These are phyloP conservation scores for Pyrus pyrifolia DNA, from an alignment of 306 rosid species.

Conservation along the genomic window DNA sequence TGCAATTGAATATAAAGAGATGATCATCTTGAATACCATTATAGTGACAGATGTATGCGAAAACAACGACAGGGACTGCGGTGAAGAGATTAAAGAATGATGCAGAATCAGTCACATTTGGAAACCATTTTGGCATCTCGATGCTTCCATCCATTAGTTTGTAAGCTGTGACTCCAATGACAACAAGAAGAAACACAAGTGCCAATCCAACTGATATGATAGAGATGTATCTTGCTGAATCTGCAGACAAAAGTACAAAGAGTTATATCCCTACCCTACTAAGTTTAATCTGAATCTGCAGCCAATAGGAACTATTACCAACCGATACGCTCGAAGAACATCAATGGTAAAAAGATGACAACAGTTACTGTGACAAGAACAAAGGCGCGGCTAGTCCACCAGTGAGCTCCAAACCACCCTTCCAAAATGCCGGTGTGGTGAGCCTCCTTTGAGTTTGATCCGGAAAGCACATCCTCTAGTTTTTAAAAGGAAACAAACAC, in stretches of 20 bases:
- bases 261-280: neutral
- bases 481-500: neutral
- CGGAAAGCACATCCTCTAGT: conserved; percentile 36
- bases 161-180: conserved; percentile 23
- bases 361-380: conserved; percentile 27
- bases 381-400: conserved; percentile 41
- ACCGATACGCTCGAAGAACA: conserved; percentile 34
- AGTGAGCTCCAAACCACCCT: conserved; percentile 38
- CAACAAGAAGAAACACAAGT: conserved; percentile 28
- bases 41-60: conserved; percentile 39
- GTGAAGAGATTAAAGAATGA: conserved; percentile 34
- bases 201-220: conserved; percentile 36
- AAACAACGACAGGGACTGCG: conserved; percentile 28
- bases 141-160: conserved; percentile 29
- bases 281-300: neutral
- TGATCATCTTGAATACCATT: conserved; percentile 24
- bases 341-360: conserved; percentile 25
- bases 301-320: neutral
- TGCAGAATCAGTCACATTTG: conserved; percentile 15
- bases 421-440: conserved; percentile 36
- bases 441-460: conserved; percentile 24
- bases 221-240: conserved; percentile 31
- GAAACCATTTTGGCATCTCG: conserved; percentile 28
- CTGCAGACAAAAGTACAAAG: conserved; percentile 16
- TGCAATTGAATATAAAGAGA: neutral